These are phyloP conservation scores for Microdochium bolleyi DNA, from an alignment of 2,329 filamentous ascomycete species.

Conservation along the genomic window DNA sequence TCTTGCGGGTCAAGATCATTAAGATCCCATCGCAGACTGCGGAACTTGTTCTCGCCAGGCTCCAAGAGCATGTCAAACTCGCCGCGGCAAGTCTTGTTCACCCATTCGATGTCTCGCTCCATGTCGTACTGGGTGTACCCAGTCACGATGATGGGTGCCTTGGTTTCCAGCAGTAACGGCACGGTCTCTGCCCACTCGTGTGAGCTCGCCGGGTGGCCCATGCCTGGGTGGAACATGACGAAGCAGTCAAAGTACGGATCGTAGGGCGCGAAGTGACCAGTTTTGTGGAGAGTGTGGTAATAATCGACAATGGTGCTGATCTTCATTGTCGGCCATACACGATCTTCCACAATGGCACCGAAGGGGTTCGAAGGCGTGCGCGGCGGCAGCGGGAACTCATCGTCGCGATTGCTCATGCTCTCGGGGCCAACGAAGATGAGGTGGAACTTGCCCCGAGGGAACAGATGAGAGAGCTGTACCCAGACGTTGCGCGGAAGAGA, in stretches of 20 bases:
- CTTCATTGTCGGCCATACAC: conserved; percentile 83
- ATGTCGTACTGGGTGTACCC: conserved; percentile 96
- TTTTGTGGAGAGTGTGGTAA: conserved; percentile 91
- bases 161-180: conserved; percentile 86
- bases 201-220: conserved; percentile 87
- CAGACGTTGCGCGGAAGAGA: conserved; percentile 90
- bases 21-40: conserved; percentile 92
- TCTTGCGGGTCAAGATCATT: conserved; percentile 94
- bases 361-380: conserved; percentile 84
- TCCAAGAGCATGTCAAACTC: conserved; percentile 90
- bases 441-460: conserved; percentile 86
- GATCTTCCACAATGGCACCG: conserved; percentile 87
- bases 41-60: conserved; percentile 89
- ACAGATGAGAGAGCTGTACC: conserved; percentile 89
- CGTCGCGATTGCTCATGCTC: conserved; percentile 88
- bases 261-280: conserved; percentile 85
- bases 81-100: conserved; percentile 73
- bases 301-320: conserved; percentile 98
- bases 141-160: conserved; percentile 87
- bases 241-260: conserved; percentile 99
- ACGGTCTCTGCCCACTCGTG: conserved; percentile 93
- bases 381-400: conserved; percentile 83
- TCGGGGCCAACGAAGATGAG: conserved; percentile 93
- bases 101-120: conserved; percentile 86
- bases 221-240: conserved; percentile 90